phyloP scores from a whole-genome alignment of 2,329 filamentous ascomycete genomes.

The Pezicula neosporulosa region DNA sequence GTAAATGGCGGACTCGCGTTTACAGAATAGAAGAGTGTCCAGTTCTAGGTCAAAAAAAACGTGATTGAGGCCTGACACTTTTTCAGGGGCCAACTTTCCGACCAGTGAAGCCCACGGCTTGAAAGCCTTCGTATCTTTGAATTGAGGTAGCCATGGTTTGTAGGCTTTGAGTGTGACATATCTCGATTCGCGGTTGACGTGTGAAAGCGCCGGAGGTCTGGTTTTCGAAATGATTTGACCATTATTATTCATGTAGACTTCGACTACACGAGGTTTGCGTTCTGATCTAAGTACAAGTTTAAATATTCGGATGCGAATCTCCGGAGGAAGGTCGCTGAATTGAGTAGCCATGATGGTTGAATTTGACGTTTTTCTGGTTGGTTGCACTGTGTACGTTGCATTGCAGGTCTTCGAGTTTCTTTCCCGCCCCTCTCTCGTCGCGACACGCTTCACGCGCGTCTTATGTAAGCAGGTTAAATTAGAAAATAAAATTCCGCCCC shows the following conservation, averaged over 20 bases:
- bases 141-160: constrained; percentile 12
- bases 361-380: no score
- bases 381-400: no score
- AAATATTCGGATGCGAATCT: constrained; percentile 15
- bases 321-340: constrained; percentile 12
- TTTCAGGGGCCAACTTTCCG: neutral
- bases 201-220: constrained; percentile 10
- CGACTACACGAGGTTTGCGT: constrained; percentile 5
- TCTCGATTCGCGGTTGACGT: constrained; percentile 12
- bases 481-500: no score
- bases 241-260: constrained; percentile 6
- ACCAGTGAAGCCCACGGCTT: neutral
- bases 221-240: constrained; percentile 8
- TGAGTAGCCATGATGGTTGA: constrained; percentile 7
- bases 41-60: constrained; percentile 6
- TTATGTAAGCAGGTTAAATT: no score
- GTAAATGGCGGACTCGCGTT: no score
- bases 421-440: no score
- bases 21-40: neutral
- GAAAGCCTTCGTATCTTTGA: constrained; percentile 1
- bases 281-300: constrained; percentile 1
- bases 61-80: constrained; percentile 3
- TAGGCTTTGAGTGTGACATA: constrained; percentile 8
- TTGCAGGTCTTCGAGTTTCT: no score
- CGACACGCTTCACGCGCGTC: no score